Conservation (phyloP, 352 stramenopile genomes). For the Elongisporangium undulatum region DNA sequence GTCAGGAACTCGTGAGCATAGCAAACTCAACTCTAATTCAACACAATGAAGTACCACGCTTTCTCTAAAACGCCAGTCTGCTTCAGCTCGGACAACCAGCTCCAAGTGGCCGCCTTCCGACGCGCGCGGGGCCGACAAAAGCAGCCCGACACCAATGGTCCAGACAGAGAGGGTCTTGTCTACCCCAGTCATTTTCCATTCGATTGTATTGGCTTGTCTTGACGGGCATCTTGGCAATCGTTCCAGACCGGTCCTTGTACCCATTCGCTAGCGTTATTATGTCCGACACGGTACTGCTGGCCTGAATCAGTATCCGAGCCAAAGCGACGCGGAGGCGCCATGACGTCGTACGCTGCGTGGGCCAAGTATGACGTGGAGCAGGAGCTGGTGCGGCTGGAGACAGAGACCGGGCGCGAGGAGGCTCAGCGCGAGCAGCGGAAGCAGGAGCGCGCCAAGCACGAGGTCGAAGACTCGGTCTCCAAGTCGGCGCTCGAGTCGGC, state of each 20-base stretch:
- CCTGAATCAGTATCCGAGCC: neutral
- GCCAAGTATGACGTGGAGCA: conserved; percentile 63
- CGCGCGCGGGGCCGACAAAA: conserved; percentile 53
- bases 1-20: no score
- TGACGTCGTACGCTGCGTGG: conserved; percentile 52
- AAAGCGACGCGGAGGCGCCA: neutral
- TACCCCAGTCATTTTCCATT: no score
- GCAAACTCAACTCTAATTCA: no score
- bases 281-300: neutral
- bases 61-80: no score
- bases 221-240: no score
- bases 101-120: conserved; percentile 36
- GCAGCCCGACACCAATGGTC: no score
- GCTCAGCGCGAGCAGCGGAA: conserved; percentile 26
- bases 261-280: neutral
- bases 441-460: conserved; percentile 39
- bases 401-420: conserved; percentile 20
- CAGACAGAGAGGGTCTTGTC: no score
- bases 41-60: no score
- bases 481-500: conserved; percentile 43
- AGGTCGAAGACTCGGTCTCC: conserved; percentile 38
- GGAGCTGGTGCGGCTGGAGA: conserved; percentile 53
- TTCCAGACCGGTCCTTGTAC: neutral
- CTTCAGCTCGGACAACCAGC: no score
- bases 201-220: no score